These are phyloP conservation scores for Phlyctochytrium bullatum DNA, from an alignment of 192 early-diverging fungal genomes.

Conservation along the genomic window DNA sequence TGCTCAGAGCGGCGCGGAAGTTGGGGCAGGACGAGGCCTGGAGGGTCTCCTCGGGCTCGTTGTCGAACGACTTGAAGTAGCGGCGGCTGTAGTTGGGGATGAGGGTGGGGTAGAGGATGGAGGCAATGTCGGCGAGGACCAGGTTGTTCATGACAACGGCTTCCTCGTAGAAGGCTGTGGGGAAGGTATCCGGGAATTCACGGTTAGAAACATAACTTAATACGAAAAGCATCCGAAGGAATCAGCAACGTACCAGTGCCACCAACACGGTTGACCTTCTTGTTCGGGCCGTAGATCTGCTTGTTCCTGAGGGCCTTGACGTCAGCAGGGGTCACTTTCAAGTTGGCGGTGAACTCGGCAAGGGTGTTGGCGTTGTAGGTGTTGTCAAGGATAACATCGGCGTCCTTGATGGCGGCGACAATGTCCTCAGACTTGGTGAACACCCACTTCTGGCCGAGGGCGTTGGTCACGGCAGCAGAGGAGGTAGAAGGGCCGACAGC, in stretches of 20 bases:
- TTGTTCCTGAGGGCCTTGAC: constrained; percentile 37
- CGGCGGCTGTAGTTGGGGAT: constrained; percentile 21
- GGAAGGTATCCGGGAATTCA: background rate
- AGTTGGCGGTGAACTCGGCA: constrained; percentile 19
- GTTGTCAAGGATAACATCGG: constrained; percentile 35
- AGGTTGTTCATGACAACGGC: constrained; percentile 27
- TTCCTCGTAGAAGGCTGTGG: constrained; percentile 27
- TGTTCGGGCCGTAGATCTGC: constrained; percentile 24
- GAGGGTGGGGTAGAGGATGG: constrained; percentile 17
- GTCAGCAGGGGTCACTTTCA: constrained; percentile 1
- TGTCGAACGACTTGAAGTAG: constrained; percentile 25
- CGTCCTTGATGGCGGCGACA: constrained; percentile 16
- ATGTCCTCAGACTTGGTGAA: background rate
- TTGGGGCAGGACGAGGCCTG: constrained; percentile 21
- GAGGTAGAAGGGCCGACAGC: background rate
- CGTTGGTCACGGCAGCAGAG: constrained; percentile 1
- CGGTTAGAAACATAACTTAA: too few relatives aligned
- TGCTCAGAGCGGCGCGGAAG: constrained; percentile 1
- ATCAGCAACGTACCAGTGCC: constrained; percentile 10
- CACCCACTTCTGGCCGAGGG: background rate
- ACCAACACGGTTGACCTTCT: constrained; percentile 12
- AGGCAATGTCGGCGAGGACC: constrained; percentile 29
- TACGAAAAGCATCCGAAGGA: constrained; percentile 9
- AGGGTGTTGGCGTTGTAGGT: constrained; percentile 16
- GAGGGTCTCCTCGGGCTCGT: constrained; percentile 11